Base-by-base conservation (phyloP, 1,284 basidiomycete genomes). In the Ustilago nuda region DNA sequence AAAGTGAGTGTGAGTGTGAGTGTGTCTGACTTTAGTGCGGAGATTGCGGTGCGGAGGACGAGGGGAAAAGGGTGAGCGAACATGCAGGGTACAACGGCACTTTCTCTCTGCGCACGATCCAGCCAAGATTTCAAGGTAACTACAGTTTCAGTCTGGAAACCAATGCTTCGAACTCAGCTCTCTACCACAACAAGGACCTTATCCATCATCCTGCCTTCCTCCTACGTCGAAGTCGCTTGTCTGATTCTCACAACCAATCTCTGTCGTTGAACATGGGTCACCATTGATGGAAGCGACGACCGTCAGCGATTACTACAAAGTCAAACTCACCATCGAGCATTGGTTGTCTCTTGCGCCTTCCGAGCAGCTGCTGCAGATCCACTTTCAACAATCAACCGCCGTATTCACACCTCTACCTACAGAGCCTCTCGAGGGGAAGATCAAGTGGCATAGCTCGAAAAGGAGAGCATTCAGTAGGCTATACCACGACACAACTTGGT, bases 81-180 rank as follows among this genome's bases (percentile, higher is more conserved):
- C 23, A 50, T 60, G 58, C 58, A 60, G 58, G 60, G 53, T 55
- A 23, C 30, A 50, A 50, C 48, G 8, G 48, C 27, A 13, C 30
- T 30, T 11, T 32, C 27, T 32, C 30, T 30, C 27, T 32, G 48
- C 48, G 48, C 48, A 4, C 48, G n/a, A 4, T 19, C 6, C 13
- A 17, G 17, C 8, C 17, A 58, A 58, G 48, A 19, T n/a, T n/a
- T 8, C 3, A 27, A 60, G 58, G 58, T 50, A n/a, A n/a, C n/a
- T n/a, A 60, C 36, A 17, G 43, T 8, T n/a, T 15, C 58, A 60
- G 58, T 52, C 58, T 37, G 27, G 3, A 32, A 23, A n/a, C 13
- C 48, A 50, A 32, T n/a, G 27, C 9, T 19, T 48, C 19, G 3
- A 23, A 23, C 27, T 48, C 27, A 48, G 30, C 30, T 50, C 45